Evolutionary conservation across 345 rosid genomes (phyloP).

Genomic region (Populus pruinosa): DNA sequence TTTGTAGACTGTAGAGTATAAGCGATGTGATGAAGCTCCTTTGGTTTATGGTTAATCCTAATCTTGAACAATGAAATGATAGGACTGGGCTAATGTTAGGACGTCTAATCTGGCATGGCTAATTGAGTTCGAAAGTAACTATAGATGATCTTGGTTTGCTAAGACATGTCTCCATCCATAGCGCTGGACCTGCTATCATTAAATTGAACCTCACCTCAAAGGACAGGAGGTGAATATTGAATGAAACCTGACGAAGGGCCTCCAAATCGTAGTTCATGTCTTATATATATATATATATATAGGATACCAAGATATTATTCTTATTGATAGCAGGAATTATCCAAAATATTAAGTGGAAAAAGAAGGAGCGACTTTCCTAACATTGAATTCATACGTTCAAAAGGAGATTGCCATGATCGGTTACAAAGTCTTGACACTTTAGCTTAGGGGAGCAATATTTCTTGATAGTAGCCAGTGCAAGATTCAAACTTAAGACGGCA

Average conservation of each 20-base stretch:
- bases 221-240: too few relatives aligned
- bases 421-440: background rate
- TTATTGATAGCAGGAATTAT: background rate
- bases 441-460: background rate
- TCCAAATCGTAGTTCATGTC: too few relatives aligned
- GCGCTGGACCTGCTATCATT: background rate
- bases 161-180: background rate
- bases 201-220: background rate
- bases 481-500: background rate
- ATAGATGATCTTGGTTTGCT: background rate
- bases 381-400: background rate
- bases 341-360: background rate
- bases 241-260: too few relatives aligned
- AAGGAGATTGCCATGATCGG: background rate
- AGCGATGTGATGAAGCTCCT: background rate
- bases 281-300: too few relatives aligned
- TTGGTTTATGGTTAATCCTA: background rate
- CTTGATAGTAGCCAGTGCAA: background rate
- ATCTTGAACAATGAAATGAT: background rate
- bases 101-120: background rate
- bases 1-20: too few relatives aligned
- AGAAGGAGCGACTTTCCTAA: background rate
- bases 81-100: background rate
- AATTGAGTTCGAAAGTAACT: background rate
- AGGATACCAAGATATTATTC: background rate